Conservation (phyloP, 495 filamentous ascomycete species). For the Saxophila tyrrhenica region DNA sequence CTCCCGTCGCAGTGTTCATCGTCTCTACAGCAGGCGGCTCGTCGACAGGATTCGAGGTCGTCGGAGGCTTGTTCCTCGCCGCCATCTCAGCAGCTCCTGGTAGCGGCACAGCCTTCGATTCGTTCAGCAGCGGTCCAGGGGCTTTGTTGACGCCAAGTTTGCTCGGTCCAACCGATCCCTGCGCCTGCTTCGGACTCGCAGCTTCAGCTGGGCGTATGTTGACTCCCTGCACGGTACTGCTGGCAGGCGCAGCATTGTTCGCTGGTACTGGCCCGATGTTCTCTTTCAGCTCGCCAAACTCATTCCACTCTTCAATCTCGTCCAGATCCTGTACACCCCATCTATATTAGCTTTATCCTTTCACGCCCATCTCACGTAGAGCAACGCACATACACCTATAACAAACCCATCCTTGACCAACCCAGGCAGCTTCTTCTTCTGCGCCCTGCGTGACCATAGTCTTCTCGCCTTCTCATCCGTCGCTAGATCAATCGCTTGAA, state of each 20-base stretch:
- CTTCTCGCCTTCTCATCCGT: slow-evolving; percentile 84
- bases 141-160: not conserved
- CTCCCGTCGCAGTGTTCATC: slow-evolving; percentile 6
- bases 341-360: too few relatives aligned
- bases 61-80: slow-evolving; percentile 1
- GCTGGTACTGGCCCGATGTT: slow-evolving; percentile 44
- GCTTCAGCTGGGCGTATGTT: slow-evolving; percentile 8
- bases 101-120: not conserved
- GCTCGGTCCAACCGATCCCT: not conserved
- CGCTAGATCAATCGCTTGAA: slow-evolving; percentile 83
- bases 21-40: slow-evolving; percentile 6
- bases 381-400: slow-evolving; percentile 57
- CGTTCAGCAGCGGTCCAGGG: not conserved
- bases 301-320: slow-evolving; percentile 97
- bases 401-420: slow-evolving; percentile 80
- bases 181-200: slow-evolving; percentile 9
- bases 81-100: slow-evolving; percentile 15
- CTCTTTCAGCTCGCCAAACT: slow-evolving; percentile 88
- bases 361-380: not conserved
- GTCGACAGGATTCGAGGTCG: not conserved
- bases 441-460: slow-evolving; percentile 75
- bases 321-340: slow-evolving; percentile 60
- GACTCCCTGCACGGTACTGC: slow-evolving; percentile 8
- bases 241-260: slow-evolving; percentile 10
- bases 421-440: slow-evolving; percentile 71